Conservation (phyloP, 2,329 filamentous ascomycete species). For the Pyrenochaeta sp. region DNA sequence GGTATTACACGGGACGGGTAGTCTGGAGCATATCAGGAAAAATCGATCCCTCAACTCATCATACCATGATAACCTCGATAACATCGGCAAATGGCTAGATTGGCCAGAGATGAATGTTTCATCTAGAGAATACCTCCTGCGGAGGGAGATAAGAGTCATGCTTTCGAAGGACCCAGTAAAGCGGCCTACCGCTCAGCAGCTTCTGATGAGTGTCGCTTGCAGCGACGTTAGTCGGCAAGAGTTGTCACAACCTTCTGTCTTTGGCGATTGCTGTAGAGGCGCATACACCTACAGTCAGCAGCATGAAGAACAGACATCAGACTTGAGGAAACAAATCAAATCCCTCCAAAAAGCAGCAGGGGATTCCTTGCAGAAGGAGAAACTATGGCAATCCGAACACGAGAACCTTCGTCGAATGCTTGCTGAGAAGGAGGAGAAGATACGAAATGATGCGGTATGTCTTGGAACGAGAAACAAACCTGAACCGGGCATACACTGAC, state of each 20-base stretch:
- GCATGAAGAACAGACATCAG: background rate
- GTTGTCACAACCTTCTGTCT: conserved; percentile 4
- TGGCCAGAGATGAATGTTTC: conserved; percentile 65
- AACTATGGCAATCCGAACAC: background rate
- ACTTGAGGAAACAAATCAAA: background rate
- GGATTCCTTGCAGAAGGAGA: background rate
- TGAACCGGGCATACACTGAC: background rate
- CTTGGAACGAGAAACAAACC: background rate
- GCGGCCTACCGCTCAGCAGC: conserved; percentile 11
- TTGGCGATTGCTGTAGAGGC: conserved; percentile 13
- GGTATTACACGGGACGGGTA: conserved; percentile 57
- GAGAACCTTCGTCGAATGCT: background rate
- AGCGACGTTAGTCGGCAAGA: background rate
- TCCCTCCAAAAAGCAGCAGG: background rate
- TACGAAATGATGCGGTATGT: background rate
- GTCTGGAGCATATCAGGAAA: conserved; percentile 71
- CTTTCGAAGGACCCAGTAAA: conserved; percentile 6
- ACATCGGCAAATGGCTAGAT: conserved; percentile 73
- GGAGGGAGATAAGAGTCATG: conserved; percentile 8
- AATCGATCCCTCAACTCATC: conserved; percentile 64
- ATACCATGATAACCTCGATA: conserved; percentile 74
- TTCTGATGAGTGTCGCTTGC: conserved; percentile 2
- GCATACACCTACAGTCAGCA: background rate
- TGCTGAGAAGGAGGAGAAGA: background rate
- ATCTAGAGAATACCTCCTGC: conserved; percentile 5